Base-by-base conservation (phyloP, 1,284 basidiomycete species). In the Paramarasmius palmivorus region DNA sequence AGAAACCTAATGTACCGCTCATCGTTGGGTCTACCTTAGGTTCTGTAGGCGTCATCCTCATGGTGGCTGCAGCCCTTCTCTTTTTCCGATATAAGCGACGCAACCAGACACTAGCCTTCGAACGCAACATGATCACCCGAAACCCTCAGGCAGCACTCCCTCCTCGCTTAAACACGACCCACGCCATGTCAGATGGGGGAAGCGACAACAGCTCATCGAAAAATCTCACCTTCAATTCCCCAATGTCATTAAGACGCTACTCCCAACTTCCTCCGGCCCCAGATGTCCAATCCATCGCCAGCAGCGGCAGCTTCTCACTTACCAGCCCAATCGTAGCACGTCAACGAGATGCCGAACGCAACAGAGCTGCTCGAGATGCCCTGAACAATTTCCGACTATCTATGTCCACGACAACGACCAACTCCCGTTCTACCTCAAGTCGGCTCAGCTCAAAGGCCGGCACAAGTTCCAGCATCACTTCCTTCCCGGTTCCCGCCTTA, bases 51-150 rank as follows among this genome's bases (percentile, higher is more conserved):
- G 23, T 54, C 34, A n/a, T 54, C 4, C 42, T 54, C 40, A 20
- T 50, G 12, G 19, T 50, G 3, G 48, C 20, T 1, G 40, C 32
- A 7, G 12, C 40, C 26, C 19, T 54, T 15, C n/a, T 54, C 1
- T 54, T 20, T 32, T n/a, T 49, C 2, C 53, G 55, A n/a, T 57
- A 53, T 34, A 41, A 52, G 15, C 32, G 41, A 17, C 52, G 55
- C 25, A 42, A 37, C 4, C 36, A 35, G 6, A 53, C 52, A 6
- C 23, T 34, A 9, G 15, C 38, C 10, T 53, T 57, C 32, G 20
- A 45, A 17, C 41, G n/a, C 19, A 42, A 17, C n/a, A 50, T 34
- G 44, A 57, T 53, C 37, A 38, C 36, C 8, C 49, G 55, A 2
- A 26, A 19, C 22, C 36, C 42, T 10, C 22, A 26, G n/a, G n/a